phyloP scores from a whole-genome alignment of 139 green algal species.

The Micractinium sp. region DNA sequence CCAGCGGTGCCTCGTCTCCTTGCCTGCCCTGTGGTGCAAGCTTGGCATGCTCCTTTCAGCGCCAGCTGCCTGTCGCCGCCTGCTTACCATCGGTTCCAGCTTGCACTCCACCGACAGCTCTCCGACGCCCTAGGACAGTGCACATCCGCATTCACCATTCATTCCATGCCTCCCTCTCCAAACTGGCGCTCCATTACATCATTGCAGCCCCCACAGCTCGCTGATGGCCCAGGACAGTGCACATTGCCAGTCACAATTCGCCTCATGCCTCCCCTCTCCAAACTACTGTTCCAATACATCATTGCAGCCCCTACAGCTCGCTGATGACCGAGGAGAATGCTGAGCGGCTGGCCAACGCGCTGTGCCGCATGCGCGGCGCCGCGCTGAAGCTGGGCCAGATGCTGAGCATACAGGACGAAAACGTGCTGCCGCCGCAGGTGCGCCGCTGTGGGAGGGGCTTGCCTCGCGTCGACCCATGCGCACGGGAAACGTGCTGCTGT shows the following conservation, averaged over 20 bases:
- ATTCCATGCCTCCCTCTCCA: no score
- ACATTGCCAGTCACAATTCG: no score
- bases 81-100: no score
- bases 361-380: constrained; percentile 94
- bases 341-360: constrained; percentile 86
- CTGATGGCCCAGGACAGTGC: background rate
- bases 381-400: constrained; percentile 98
- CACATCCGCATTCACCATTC: no score
- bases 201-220: background rate
- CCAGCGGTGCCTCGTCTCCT: no score
- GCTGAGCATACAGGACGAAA: constrained; percentile 96
- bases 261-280: background rate
- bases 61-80: no score
- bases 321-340: constrained; percentile 86
- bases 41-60: no score
- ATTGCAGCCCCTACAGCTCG: constrained; percentile 15
- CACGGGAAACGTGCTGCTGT: background rate
- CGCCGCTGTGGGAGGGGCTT: background rate
- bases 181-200: no score
- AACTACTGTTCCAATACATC: background rate
- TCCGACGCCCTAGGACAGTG: no score
- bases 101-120: no score
- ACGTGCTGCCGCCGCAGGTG: constrained; percentile 76
- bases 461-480: no score
- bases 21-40: no score